Evolutionary conservation across 768 basidiomycete species (phyloP), one percentile per base, ranked within the genome.

Genomic region (Boletus patriciae): DNA sequence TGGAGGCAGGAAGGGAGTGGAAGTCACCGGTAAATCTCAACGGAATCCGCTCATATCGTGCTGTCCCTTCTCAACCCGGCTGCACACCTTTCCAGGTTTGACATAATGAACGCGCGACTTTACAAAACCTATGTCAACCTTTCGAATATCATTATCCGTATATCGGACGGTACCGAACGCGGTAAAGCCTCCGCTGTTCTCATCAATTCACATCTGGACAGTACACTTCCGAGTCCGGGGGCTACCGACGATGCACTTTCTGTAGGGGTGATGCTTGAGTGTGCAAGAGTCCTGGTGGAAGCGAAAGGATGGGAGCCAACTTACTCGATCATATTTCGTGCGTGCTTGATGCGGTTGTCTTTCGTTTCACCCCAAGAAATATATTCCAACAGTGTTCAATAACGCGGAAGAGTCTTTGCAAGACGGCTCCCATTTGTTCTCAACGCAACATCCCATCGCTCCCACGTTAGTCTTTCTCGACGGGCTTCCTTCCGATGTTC

Each of bases 331-430:
- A 80, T 98, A 23, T 94, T 98, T 69, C 72, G 94, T 94, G 63
- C 73, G 90, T 78, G 25, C 29, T 49, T 33, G 1, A 15, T 40
- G 1, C 36, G 6, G 6, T 18, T 16, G 1, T 46, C 9, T 13
- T 40, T 40, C 19, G 23, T 57, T 15, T 27, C 15, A 45, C 43
- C 8, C 41, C 25, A 11, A 38, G 18, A 21, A 9, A 9, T 34
- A 49, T 55, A 9, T 18, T 18, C 47, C 40, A 38, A 43, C 58
- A 94, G 92, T 98, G 58, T 97, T 96, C 77, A 98, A 98, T 62
- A 82, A 96, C 58, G 96, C 89, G 12, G 95, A 98, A 72, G 95
- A 98, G 69, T 92, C 89, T 1, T 75, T 98, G 31, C 96, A 98
- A 71, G 96, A 98, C 66, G 94, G 89, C 0, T 94, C 92, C 0